phyloP scores from a whole-genome alignment of 1,139 yeast species.

The Wickerhamomyces sp. region DNA sequence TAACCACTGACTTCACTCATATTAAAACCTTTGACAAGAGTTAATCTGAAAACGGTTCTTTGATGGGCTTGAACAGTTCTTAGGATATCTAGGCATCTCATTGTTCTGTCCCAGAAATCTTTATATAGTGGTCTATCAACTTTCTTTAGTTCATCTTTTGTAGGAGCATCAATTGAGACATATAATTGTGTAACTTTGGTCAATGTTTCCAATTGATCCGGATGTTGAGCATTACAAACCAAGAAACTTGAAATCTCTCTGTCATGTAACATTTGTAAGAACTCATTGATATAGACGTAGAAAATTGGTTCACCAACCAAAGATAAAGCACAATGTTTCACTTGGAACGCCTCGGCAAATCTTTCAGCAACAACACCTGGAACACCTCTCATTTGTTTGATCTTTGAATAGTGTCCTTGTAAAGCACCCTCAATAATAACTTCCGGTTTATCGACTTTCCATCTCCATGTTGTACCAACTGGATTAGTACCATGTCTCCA shows the following conservation, averaged over 20 bases:
- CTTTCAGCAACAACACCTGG: slow-evolving; percentile 91
- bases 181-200: slow-evolving; percentile 83
- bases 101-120: slow-evolving; percentile 89
- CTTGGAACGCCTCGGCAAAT: slow-evolving; percentile 85
- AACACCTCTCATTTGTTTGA: slow-evolving; percentile 91
- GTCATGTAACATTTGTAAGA: slow-evolving; percentile 73
- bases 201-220: slow-evolving; percentile 67
- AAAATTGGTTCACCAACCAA: slow-evolving; percentile 93
- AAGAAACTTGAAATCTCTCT: slow-evolving; percentile 77
- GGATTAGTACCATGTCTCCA: slow-evolving; percentile 99
- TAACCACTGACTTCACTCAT: slow-evolving; percentile 80
- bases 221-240: slow-evolving; percentile 96
- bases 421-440: slow-evolving; percentile 79
- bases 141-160: slow-evolving; percentile 69
- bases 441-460: slow-evolving; percentile 92
- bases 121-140: slow-evolving; percentile 86
- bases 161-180: slow-evolving; percentile 90
- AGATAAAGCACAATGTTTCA: slow-evolving; percentile 86
- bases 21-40: slow-evolving; percentile 89
- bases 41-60: slow-evolving; percentile 85
- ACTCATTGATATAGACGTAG: slow-evolving; percentile 85
- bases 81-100: slow-evolving; percentile 74
- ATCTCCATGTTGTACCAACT: slow-evolving; percentile 93
- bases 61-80: slow-evolving; percentile 71
- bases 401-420: slow-evolving; percentile 84